phyloP scores from a whole-genome alignment of 768 basidiomycete genomes.

The Dioszegia aurantiaca region DNA sequence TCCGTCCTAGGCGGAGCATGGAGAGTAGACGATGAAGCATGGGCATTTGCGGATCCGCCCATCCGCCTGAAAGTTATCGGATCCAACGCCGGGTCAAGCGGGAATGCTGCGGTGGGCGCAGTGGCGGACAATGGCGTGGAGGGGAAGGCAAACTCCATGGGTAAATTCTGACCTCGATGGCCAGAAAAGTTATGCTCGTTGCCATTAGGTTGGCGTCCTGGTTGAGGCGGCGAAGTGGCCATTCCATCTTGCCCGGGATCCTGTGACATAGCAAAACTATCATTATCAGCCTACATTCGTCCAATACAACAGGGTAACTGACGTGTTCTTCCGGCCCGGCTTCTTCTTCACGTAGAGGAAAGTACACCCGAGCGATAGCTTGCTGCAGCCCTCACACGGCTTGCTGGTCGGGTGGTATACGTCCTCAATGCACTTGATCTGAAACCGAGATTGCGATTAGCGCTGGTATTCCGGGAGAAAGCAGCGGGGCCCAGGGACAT shows the following conservation, averaged over 20 bases:
- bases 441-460: background rate
- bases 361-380: slow-evolving; percentile 32
- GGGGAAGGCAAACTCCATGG: slow-evolving; percentile 1
- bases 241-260: too few species aligned
- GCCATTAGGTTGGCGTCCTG: too few species aligned
- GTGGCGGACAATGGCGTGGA: background rate
- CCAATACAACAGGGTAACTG: slow-evolving; percentile 6
- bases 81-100: slow-evolving; percentile 1
- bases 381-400: slow-evolving; percentile 38
- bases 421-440: slow-evolving; percentile 36
- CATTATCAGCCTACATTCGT: background rate
- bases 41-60: background rate
- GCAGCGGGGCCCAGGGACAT: too few species aligned
- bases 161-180: background rate
- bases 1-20: background rate
- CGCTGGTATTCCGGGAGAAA: background rate
- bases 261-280: too few species aligned
- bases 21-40: background rate
- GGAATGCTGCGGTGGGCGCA: background rate
- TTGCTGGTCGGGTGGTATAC: background rate
- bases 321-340: slow-evolving; percentile 45
- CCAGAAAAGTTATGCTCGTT: background rate
- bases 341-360: slow-evolving; percentile 43
- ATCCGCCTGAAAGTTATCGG: background rate
- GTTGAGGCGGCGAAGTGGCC: too few species aligned